Evolutionary conservation across 208 protist genomes (phyloP).

Genomic region (Leptomonas seymouri): DNA sequence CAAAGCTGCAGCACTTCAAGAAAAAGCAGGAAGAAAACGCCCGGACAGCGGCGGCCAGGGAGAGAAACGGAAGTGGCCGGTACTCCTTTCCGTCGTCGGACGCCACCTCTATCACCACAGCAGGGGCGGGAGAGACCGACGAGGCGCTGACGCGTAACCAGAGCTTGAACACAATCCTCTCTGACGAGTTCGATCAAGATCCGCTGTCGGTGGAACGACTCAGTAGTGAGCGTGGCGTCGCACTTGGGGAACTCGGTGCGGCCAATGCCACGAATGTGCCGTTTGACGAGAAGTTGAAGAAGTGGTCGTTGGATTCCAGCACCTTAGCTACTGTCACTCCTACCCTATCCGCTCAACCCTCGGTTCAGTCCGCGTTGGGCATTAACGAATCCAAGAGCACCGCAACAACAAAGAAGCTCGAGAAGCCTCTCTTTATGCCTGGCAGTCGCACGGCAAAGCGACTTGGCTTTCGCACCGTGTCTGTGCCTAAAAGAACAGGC

Average conservation of each 20-base stretch:
- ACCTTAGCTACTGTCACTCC: not conserved
- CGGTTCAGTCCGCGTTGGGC: not conserved
- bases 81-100: not conserved
- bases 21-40: slow-evolving; percentile 7
- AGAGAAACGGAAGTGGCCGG: not conserved
- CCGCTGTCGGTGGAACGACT: not conserved
- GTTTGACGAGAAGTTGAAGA: slow-evolving; percentile 10
- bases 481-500: too few species aligned
- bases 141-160: not conserved
- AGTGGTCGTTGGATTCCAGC: slow-evolving; percentile 23
- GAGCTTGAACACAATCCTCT: slow-evolving; percentile 5
- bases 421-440: not conserved
- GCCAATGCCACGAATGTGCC: not conserved
- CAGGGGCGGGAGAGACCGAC: not conserved
- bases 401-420: not conserved
- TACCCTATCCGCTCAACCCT: not conserved
- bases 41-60: not conserved
- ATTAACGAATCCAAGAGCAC: not conserved
- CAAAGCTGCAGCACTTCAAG: slow-evolving; percentile 28
- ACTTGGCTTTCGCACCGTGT: not conserved
- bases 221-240: not conserved
- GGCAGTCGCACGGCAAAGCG: not conserved
- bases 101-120: not conserved
- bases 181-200: slow-evolving; percentile 8
- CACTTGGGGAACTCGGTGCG: not conserved